A percentile compares a stretch with the other conserved stretches of the same genome.
These are phyloP conservation scores for Barnettozyma californica DNA, from an alignment of 805 yeast species.

Conservation along the genomic window DNA sequence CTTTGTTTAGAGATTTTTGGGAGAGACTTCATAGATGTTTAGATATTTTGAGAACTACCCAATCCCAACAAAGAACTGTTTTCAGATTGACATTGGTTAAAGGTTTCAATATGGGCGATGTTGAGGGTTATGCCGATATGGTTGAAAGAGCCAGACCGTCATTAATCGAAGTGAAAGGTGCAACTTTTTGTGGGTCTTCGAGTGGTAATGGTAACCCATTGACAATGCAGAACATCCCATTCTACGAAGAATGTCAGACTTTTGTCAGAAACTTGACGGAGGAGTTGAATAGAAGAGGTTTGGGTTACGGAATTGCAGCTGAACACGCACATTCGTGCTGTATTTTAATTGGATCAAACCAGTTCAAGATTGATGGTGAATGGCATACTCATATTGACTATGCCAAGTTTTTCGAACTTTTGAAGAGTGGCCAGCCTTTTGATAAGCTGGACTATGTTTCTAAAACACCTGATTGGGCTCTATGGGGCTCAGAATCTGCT, in stretches of 20 bases:
- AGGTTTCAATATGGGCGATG: conserved; percentile 84
- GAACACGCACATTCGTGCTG: conserved; percentile 96
- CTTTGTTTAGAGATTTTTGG: conserved; percentile 88
- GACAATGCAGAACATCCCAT: conserved; percentile 94
- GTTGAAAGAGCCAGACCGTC: conserved; percentile 79
- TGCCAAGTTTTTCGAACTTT: conserved; percentile 63
- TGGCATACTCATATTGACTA: conserved; percentile 93
- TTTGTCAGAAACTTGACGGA: conserved; percentile 63
- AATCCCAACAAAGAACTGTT: conserved; percentile 82
- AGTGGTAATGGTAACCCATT: conserved; percentile 78
- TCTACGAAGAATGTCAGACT: conserved; percentile 79
- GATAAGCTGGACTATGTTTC: conserved; percentile 74
- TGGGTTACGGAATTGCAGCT: conserved; percentile 79
- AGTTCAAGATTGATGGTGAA: conserved; percentile 61
- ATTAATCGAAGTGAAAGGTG: conserved; percentile 89
- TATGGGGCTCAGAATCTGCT: conserved; percentile 77
- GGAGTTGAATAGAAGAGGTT: conserved; percentile 61
- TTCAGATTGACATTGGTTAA: conserved; percentile 86
- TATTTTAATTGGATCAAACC: conserved; percentile 71
- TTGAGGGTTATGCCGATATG: conserved; percentile 79
- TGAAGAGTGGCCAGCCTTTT: conserved; percentile 59
- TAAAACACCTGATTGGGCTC: conserved; percentile 87
- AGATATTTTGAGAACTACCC: conserved; percentile 68
- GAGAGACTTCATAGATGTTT: conserved; percentile 77
- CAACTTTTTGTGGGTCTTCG: conserved; percentile 91